phyloP scores from a whole-genome alignment of 1,284 basidiomycete species.

The Caloboletus inedulis region DNA sequence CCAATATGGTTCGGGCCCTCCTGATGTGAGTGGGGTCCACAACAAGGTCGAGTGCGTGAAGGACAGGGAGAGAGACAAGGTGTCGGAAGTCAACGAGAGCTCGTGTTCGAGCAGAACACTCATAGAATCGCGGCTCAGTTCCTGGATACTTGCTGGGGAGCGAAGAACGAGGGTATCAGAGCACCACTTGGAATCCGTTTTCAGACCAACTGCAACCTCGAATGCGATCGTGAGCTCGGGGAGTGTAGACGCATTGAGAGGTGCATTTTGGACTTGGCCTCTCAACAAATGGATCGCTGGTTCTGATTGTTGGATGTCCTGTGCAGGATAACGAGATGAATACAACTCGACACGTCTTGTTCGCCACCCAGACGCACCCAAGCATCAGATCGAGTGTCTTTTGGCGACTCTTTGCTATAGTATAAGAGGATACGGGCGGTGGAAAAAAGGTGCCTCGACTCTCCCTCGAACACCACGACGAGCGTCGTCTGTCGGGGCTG shows the following conservation, averaged over 20 bases:
- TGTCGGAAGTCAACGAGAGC: conserved; percentile 19
- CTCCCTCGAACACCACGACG: conserved; percentile 22
- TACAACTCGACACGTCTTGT: not conserved
- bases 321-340: not conserved
- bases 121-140: conserved; percentile 4
- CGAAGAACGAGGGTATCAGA: conserved; percentile 17
- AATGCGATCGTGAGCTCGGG: conserved; percentile 25
- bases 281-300: conserved; percentile 11
- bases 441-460: conserved; percentile 23
- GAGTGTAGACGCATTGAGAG: conserved; percentile 16
- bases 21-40: conserved; percentile 9
- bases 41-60: conserved; percentile 27
- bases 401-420: conserved; percentile 3
- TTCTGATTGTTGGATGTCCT: conserved; percentile 22
- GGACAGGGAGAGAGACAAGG: conserved; percentile 20
- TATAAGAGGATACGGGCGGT: conserved; percentile 20
- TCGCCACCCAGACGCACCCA: conserved; percentile 17
- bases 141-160: conserved; percentile 6
- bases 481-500: conserved; percentile 28
- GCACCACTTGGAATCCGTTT: not conserved
- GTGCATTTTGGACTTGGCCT: conserved; percentile 3
- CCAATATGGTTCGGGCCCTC: not conserved
- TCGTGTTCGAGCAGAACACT: conserved; percentile 20
- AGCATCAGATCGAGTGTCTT: conserved; percentile 10
- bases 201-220: conserved; percentile 12